Base-by-base conservation (phyloP, 148 eudicot genomes). In the Chenopodium berlandieri region DNA sequence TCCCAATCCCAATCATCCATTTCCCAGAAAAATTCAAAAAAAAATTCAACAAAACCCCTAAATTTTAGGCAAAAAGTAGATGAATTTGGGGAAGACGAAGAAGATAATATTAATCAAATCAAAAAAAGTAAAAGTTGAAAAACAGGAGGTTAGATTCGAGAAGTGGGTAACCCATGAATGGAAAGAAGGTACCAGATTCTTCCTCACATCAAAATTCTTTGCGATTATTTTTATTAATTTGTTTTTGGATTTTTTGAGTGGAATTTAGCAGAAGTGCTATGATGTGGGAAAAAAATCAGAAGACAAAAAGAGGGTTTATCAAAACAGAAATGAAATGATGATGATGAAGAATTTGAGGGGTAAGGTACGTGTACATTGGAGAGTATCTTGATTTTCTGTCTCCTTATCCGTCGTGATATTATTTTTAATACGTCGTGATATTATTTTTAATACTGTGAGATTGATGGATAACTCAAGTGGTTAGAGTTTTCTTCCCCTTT, bases 1-100 rank as follows among this genome's bases (percentile, higher is more conserved):
- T 81, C 87, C 87, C 87, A 85, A 19, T 85, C 87, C 81, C 84
- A 81, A 44, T 81, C 87, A 48, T 66, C 34, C 63, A 56, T 75
- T 73, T 81, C 81, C 0, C 40, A 37, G 44, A 40, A 19, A 16
- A 23, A 30, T 50, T 10, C n/a, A 20, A 32, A 16, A 69, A 16
- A 4, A 23, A 32, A 32, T 25, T 19, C 9, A 6, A 68, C 22
- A 79, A 78, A 83, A 40, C 44, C 82, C 85, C 82, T 75, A 76
- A 44, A 14, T 50, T 63, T 23, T 27, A 1, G 14, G 27, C 4
- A 71, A 74, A 74, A 7, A n/a, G 9, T 50, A 4, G 40, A 73
- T 30, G 52, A 52, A 65, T 76, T 62, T 62, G 75, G 30, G 54
- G 54, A 40, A 40, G 22, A 48, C 27, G 20, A 74, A 47, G n/a